These are phyloP conservation scores for Ophiostoma sp. DNA, from an alignment of 2,329 filamentous ascomycete genomes.

Conservation along the genomic window DNA sequence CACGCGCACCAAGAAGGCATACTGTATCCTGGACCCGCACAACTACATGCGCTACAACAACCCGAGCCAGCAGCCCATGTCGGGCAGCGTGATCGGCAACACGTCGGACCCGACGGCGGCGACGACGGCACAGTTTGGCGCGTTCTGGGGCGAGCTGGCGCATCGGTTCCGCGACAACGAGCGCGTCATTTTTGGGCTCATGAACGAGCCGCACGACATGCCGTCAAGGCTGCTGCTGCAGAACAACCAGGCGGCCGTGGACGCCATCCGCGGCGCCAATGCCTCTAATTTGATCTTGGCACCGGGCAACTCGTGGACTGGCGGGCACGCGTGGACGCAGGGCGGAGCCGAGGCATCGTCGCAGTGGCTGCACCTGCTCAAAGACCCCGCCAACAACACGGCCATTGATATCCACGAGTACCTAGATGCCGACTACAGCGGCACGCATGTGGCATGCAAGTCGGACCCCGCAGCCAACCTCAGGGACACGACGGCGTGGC, in stretches of 20 bases:
- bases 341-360: neutral
- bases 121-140: constrained; percentile 43
- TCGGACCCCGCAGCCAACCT: neutral
- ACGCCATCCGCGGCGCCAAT: constrained; percentile 36
- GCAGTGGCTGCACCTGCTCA: neutral
- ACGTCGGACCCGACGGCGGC: constrained; percentile 41
- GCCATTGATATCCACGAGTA: constrained; percentile 4
- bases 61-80: constrained; percentile 44
- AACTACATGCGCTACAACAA: constrained; percentile 53
- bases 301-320: neutral
- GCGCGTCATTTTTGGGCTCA: constrained; percentile 47
- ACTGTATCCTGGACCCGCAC: constrained; percentile 48
- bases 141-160: constrained; percentile 47
- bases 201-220: constrained; percentile 51
- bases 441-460: neutral
- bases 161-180: constrained; percentile 42
- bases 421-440: constrained; percentile 5
- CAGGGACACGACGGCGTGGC: neutral
- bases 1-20: constrained; percentile 42
- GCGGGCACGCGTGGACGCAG: neutral
- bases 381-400: neutral
- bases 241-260: constrained; percentile 46
- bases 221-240: constrained; percentile 40
- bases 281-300: neutral
- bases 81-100: constrained; percentile 47